A percentile compares a stretch with the other conserved stretches of the same genome.
phyloP scores from a whole-genome alignment of 2,329 filamentous ascomycete genomes.

The Orbilia blumenaviensis region DNA sequence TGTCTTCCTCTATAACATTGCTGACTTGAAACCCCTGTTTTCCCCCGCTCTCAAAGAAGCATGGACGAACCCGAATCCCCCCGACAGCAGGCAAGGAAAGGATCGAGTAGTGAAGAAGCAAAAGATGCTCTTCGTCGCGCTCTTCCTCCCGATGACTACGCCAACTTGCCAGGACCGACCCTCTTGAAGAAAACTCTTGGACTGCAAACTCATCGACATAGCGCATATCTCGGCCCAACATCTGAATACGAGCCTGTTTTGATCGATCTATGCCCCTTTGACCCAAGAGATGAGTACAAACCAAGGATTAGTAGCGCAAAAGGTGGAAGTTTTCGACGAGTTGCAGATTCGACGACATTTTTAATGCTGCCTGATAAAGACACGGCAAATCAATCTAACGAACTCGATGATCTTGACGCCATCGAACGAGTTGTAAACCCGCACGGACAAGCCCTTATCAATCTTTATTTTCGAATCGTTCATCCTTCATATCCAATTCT shows the following conservation, averaged over 20 bases:
- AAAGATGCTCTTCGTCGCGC: constrained; percentile 54
- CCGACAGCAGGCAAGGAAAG: constrained; percentile 34
- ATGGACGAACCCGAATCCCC: constrained; percentile 56
- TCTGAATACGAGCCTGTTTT: constrained; percentile 85
- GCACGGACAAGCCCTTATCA: constrained; percentile 78
- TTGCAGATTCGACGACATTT: constrained; percentile 80
- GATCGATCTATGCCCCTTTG: constrained; percentile 81
- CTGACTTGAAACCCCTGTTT: constrained; percentile 31
- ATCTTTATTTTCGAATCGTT: constrained; percentile 77
- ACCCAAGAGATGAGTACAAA: constrained; percentile 81
- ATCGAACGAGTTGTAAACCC: constrained; percentile 80
- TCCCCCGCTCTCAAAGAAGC: constrained; percentile 53
- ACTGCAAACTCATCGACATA: constrained; percentile 79
- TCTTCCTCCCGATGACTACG: constrained; percentile 48
- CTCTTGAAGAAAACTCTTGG: constrained; percentile 66
- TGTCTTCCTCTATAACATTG: constrained; percentile 7
- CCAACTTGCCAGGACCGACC: constrained; percentile 46
- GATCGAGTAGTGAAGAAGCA: constrained; percentile 35
- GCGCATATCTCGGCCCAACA: constrained; percentile 83
- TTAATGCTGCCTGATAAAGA: constrained; percentile 78
- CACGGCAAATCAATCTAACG: constrained; percentile 75
- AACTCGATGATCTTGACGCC: constrained; percentile 68
- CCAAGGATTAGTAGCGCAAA: constrained; percentile 65
- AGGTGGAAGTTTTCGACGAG: constrained; percentile 75
- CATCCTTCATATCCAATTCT: constrained; percentile 70